A percentile compares a stretch with the other conserved stretches of the same genome.
Conservation (phyloP, 805 yeast species). For the Lipomyces lipofer region DNA sequence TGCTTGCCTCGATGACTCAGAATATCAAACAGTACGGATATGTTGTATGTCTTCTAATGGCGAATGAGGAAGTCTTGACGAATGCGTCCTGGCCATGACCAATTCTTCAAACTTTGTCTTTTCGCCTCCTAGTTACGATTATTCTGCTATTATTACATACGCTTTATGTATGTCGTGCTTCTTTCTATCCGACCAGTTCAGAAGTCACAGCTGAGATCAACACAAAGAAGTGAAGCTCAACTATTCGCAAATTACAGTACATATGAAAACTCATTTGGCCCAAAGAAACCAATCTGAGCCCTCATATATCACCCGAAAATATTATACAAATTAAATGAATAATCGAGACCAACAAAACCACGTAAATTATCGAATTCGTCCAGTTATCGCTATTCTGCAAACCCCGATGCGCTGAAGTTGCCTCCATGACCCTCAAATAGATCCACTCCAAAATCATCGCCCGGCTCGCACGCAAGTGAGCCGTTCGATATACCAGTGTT, state of each 20-base stretch:
- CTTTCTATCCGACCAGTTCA: no score
- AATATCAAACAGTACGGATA: not conserved
- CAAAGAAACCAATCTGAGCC: not conserved
- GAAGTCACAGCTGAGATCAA: no score
- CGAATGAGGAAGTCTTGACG: not conserved
- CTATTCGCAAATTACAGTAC: no score
- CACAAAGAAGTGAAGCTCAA: no score
- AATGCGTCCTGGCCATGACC: no score
- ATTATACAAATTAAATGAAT: not conserved
- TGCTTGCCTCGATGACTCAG: not conserved
- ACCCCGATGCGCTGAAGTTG: not conserved
- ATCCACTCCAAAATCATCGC: conserved; percentile 1
- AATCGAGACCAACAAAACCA: not conserved
- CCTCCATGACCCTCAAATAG: not conserved
- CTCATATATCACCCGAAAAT: not conserved
- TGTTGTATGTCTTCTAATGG: not conserved
- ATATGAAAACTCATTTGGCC: not conserved
- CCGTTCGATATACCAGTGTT: conserved; percentile 3
- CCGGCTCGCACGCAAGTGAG: conserved; percentile 4
- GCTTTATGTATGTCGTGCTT: no score
- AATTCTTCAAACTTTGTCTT: no score
- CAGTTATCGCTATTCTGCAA: not conserved
- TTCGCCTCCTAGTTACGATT: no score
- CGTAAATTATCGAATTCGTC: not conserved
- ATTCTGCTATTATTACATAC: no score